A percentile compares a stretch with the other conserved stretches of the same genome.
Conservation (phyloP, 345 rosid species). For the Xanthoceras sorbifolium region DNA sequence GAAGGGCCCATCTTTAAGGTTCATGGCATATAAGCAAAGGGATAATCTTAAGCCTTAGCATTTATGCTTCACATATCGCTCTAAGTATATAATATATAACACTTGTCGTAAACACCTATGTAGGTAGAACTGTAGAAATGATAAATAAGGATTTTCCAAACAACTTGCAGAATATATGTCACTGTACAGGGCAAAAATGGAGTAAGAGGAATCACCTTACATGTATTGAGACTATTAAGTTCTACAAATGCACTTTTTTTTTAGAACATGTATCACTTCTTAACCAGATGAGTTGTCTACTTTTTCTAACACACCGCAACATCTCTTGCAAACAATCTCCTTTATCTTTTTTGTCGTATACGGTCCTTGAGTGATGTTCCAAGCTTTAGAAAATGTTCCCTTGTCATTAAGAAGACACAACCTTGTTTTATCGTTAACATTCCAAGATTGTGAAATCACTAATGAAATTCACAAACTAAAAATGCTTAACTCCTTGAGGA, state of each 20-base stretch:
- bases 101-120: too few species aligned
- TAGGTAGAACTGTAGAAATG: too few species aligned
- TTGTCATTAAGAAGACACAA: background rate
- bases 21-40: background rate
- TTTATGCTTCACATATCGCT: background rate
- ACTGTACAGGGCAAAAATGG: background rate
- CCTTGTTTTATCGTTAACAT: too few species aligned
- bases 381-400: background rate
- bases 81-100: background rate
- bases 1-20: background rate
- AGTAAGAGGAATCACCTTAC: background rate
- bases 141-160: background rate
- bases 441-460: background rate
- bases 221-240: too few species aligned
- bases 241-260: background rate
- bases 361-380: background rate
- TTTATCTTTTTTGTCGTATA: background rate
- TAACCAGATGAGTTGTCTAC: background rate
- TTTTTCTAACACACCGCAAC: background rate
- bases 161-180: background rate
- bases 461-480: background rate
- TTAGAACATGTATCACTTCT: background rate
- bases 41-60: background rate
- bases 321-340: too few species aligned
- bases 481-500: background rate